These are phyloP conservation scores for Fusarium floridanum DNA, from an alignment of 2,329 filamentous ascomycete genomes.

Conservation along the genomic window DNA sequence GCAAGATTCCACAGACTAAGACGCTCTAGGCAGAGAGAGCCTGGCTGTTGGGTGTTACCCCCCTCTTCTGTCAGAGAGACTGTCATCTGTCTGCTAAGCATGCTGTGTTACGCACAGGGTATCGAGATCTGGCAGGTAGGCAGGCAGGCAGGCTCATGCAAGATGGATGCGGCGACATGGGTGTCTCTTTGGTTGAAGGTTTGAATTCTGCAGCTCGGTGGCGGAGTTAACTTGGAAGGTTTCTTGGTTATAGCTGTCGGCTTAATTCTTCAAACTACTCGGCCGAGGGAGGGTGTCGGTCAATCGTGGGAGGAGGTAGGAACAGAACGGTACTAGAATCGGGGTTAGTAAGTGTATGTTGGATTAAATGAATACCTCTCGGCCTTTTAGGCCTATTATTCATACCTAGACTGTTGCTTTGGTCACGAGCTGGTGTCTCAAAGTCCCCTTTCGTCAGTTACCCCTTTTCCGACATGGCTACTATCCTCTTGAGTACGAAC, in stretches of 20 bases:
- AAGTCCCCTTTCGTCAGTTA: neutral
- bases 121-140: slow-evolving; percentile 29
- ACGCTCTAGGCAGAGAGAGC: neutral
- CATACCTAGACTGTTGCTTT: neutral
- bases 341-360: neutral
- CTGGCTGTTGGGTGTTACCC: neutral
- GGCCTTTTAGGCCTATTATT: neutral
- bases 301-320: neutral
- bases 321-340: neutral
- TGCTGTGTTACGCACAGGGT: slow-evolving; percentile 17
- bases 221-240: neutral
- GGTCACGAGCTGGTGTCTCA: neutral
- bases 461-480: neutral
- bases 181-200: neutral
- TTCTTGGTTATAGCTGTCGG: neutral
- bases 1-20: neutral
- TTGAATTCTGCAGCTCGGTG: neutral
- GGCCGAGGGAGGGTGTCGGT: neutral
- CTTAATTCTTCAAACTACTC: neutral
- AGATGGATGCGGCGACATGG: slow-evolving; percentile 16
- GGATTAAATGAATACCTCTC: neutral
- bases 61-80: neutral
- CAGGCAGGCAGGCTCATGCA: slow-evolving; percentile 22
- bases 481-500: neutral
- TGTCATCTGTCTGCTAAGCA: neutral